Evolutionary conservation across 257 asterid genomes (phyloP), one percentile per base, ranked within the genome.

Genomic region (Gynochthodes officinalis): DNA sequence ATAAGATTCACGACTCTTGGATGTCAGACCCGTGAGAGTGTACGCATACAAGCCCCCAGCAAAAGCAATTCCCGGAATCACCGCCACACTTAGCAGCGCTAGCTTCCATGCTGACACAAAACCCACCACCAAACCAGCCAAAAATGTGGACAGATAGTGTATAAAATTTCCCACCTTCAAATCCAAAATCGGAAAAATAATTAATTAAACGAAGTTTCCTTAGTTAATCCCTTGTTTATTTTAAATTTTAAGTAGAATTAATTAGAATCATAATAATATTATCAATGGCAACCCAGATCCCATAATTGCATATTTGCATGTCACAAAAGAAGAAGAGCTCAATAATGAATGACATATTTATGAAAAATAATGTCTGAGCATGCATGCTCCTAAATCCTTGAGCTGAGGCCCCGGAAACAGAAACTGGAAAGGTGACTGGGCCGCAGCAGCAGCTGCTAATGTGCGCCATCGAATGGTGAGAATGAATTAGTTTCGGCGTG

Each of bases 91-190:
- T 43, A 95, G 94, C 32, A 92, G 84, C 28, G 99, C 99, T 37
- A 95, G 86, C 89, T 83, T 81, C 99, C 99, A 95, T 43, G 98
- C 98, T 32, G 98, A 86, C 77, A 95, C 97, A 69, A 95, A 95
- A 78, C 99, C 99, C 61, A 95, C 99, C 83, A 90, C 99, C 86
- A 95, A 81, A 33, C 99, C 99, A 58, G 99, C 98, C 96, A 92
- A 77, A 75, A 95, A 95, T 0, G 99, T 95, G 16, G 99, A 95
- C 14, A 92, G 96, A 82, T 95, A 95, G 78, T 95, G 99, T 62
- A 95, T 90, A 87, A 95, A 95, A 75, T 95, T 92, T 40, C 99
- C 99, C 79, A 95, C 98, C 99, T 95, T 79, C 33, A 73, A 68
- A 65, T 62, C 54, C 23, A 50, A 59, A 68, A 33, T 23, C 2